Conservation (phyloP, 2,329 filamentous ascomycete genomes). For the Penicillium hesseltinei region DNA sequence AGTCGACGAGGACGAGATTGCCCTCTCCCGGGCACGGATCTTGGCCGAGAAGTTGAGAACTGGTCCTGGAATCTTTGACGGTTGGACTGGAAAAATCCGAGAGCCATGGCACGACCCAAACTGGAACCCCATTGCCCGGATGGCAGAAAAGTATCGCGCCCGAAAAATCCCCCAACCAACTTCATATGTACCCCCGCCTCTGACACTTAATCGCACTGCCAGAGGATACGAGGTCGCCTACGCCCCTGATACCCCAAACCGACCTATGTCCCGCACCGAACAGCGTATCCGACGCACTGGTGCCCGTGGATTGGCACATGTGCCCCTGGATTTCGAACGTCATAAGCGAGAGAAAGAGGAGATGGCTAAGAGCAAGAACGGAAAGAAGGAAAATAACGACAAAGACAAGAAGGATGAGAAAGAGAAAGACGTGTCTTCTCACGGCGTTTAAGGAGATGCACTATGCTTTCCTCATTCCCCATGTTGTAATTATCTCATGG, state of each 20-base stretch:
- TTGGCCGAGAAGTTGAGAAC: constrained; percentile 40
- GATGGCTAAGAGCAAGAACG: not conserved
- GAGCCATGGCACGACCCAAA: constrained; percentile 21
- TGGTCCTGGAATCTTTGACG: constrained; percentile 35
- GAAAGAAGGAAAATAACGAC: not conserved
- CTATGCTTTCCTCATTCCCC: not conserved
- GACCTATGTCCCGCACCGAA: constrained; percentile 44
- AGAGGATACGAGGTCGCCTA: constrained; percentile 42
- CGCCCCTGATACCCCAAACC: constrained; percentile 38
- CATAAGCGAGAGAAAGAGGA: constrained; percentile 13
- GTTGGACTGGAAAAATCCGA: constrained; percentile 23
- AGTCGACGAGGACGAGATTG: constrained; percentile 44
- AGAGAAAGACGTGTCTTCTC: not conserved
- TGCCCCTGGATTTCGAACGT: constrained; percentile 35
- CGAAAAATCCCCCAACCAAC: not conserved
- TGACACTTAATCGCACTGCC: not conserved
- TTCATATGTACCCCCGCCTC: not conserved
- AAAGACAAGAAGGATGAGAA: not conserved
- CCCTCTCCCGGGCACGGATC: constrained; percentile 43
- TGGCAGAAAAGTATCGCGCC: constrained; percentile 4
- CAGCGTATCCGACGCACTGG: constrained; percentile 44
- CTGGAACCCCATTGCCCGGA: not conserved
- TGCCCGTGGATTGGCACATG: constrained; percentile 44
- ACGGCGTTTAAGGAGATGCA: not conserved
- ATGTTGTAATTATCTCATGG: not conserved